A percentile compares a stretch with the other conserved stretches of the same genome.
These are phyloP conservation scores for Tetragonia tetragonoides DNA, from an alignment of 148 eudicot genomes.

Conservation along the genomic window DNA sequence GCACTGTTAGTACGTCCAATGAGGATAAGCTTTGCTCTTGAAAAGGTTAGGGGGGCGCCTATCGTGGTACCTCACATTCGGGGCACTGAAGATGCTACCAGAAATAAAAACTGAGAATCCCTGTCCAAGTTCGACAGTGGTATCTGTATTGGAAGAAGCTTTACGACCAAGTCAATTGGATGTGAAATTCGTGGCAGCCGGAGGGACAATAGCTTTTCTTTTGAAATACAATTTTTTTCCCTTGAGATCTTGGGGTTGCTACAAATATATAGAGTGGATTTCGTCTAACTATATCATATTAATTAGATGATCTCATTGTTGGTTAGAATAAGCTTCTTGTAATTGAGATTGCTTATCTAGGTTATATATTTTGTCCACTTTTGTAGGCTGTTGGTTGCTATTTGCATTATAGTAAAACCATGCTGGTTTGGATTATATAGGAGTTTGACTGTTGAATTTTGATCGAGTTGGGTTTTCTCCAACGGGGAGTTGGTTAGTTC, in stretches of 20 bases:
- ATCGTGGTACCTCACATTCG: constrained; percentile 68
- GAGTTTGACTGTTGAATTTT: too few species aligned
- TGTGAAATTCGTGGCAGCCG: neutral
- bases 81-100: constrained; percentile 26
- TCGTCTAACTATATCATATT: neutral
- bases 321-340: neutral
- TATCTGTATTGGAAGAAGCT: neutral
- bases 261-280: neutral
- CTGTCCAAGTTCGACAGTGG: neutral
- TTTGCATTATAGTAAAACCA: neutral
- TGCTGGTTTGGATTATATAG: neutral
- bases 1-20: constrained; percentile 74
- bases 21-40: constrained; percentile 71
- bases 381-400: neutral
- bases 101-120: constrained; percentile 12
- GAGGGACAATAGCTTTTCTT: neutral
- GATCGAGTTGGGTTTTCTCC: neutral
- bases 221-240: neutral
- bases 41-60: constrained; percentile 64
- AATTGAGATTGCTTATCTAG: neutral
- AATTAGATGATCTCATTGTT: neutral
- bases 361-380: neutral
- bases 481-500: neutral
- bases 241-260: constrained; percentile 6
- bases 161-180: neutral